Evolutionary conservation across 1,139 yeast species (phyloP).

Genomic region (Sugiyamaella pinicola): DNA sequence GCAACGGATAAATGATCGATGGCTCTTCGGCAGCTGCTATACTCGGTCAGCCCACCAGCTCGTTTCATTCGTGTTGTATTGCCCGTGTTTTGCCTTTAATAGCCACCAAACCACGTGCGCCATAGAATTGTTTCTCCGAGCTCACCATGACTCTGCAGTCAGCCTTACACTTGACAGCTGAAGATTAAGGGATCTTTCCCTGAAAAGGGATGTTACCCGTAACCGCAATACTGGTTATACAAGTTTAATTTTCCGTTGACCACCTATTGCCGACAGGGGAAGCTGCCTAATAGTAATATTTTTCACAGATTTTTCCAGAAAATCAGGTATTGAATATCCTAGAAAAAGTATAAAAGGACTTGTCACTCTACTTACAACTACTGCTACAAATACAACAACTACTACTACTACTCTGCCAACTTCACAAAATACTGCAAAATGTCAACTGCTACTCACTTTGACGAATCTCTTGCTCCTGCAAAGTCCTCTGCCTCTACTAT

Average conservation of each 20-base stretch:
- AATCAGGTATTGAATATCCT: not conserved
- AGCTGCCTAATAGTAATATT: not conserved
- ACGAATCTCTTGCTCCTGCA: constrained; percentile 24
- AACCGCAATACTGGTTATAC: not conserved
- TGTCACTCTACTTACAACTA: not conserved
- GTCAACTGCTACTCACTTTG: constrained; percentile 21
- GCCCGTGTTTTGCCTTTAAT: too few relatives aligned
- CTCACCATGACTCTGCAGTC: not conserved
- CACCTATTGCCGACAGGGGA: constrained; percentile 10
- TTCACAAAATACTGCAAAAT: constrained; percentile 13
- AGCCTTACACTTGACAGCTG: not conserved
- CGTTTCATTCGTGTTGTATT: too few relatives aligned
- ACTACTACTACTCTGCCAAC: constrained; percentile 4
- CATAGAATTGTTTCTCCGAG: too few relatives aligned
- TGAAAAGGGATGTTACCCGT: not conserved
- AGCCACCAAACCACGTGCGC: too few relatives aligned
- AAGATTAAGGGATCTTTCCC: not conserved
- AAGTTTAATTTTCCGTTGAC: not conserved
- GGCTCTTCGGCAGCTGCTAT: too few relatives aligned
- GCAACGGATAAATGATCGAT: too few relatives aligned
- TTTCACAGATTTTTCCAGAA: not conserved
- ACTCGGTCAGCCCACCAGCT: too few relatives aligned
- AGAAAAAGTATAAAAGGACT: constrained; percentile 3
- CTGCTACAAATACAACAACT: constrained; percentile 1
- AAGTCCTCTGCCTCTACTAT: constrained; percentile 25